Conservation (phyloP, 441 rosid species). For the Erysimum cheiri region DNA sequence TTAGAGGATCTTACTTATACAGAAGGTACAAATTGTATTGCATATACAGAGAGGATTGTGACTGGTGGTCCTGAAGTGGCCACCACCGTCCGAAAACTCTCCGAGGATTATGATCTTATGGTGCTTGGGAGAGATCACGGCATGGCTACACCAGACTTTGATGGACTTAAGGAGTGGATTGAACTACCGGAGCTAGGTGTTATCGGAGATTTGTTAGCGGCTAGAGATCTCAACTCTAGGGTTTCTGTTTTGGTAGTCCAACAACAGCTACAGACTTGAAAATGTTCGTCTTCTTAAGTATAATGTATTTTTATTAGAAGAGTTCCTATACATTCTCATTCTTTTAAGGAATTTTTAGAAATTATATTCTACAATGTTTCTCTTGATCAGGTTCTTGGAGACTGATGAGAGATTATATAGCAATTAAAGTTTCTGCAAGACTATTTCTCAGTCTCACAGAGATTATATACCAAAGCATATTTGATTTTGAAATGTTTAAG, state of each 20-base stretch:
- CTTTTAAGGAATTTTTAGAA: not conserved
- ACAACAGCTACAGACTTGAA: conserved; percentile 35
- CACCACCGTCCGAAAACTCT: conserved; percentile 21
- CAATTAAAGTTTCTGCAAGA: too few relatives aligned
- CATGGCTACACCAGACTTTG: conserved; percentile 31
- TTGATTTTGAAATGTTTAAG: too few relatives aligned
- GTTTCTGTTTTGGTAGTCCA: conserved; percentile 42
- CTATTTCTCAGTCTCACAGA: too few relatives aligned
- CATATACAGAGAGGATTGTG: conserved; percentile 37
- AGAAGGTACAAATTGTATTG: not conserved
- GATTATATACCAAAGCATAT: too few relatives aligned
- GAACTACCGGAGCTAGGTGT: conserved; percentile 55
- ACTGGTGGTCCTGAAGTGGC: conserved; percentile 42
- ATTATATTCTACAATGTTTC: too few relatives aligned
- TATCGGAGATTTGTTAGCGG: conserved; percentile 51
- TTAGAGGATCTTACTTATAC: conserved; percentile 32
- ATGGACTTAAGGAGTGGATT: conserved; percentile 44
- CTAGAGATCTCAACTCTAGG: conserved; percentile 40
- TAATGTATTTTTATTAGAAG: not conserved
- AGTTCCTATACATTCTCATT: not conserved
- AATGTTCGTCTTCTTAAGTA: not conserved
- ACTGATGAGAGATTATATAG: too few relatives aligned
- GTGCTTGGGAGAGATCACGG: conserved; percentile 48
- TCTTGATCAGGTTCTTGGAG: too few relatives aligned
- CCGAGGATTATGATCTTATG: conserved; percentile 39